phyloP scores from a whole-genome alignment of 2,329 filamentous ascomycete species.

The Stagonosporopsis rhizophila region DNA sequence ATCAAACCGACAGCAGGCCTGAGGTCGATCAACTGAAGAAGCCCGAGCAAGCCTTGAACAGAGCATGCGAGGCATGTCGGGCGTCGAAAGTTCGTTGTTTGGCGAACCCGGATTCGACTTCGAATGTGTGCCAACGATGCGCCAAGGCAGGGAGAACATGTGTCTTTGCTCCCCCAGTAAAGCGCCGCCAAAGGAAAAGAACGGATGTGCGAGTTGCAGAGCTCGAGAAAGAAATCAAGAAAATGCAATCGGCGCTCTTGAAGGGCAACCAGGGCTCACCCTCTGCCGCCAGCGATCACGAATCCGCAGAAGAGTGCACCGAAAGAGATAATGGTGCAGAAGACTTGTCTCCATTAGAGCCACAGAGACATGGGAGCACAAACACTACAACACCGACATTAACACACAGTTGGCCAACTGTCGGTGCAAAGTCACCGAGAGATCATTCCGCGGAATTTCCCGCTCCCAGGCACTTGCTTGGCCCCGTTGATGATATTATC shows the following conservation, averaged over 20 bases:
- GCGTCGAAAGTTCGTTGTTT: slow-evolving; percentile 47
- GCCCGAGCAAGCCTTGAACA: slow-evolving; percentile 42
- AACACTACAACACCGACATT: slow-evolving; percentile 17
- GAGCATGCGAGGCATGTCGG: slow-evolving; percentile 48
- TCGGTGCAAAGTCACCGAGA: slow-evolving; percentile 12
- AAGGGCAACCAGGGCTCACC: slow-evolving; percentile 33
- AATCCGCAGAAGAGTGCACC: slow-evolving; percentile 37
- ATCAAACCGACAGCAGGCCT: slow-evolving; percentile 22
- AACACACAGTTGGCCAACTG: slow-evolving; percentile 18
- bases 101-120: slow-evolving; percentile 32
- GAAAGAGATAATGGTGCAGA: slow-evolving; percentile 26
- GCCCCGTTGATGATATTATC: slow-evolving; percentile 42
- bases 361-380: slow-evolving; percentile 21
- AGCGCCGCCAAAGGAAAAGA: slow-evolving; percentile 45
- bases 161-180: slow-evolving; percentile 47
- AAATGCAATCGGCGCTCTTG: slow-evolving; percentile 41
- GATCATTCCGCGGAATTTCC: slow-evolving; percentile 9
- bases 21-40: slow-evolving; percentile 30
- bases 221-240: slow-evolving; percentile 46
- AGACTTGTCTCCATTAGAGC: slow-evolving; percentile 21
- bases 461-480: slow-evolving; percentile 31
- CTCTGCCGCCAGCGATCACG: slow-evolving; percentile 36
- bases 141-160: slow-evolving; percentile 43
- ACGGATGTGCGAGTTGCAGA: slow-evolving; percentile 49
- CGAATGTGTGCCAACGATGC: slow-evolving; percentile 45